Evolutionary conservation across 805 yeast genomes (phyloP).

Genomic region (Millerozyma acaciae): DNA sequence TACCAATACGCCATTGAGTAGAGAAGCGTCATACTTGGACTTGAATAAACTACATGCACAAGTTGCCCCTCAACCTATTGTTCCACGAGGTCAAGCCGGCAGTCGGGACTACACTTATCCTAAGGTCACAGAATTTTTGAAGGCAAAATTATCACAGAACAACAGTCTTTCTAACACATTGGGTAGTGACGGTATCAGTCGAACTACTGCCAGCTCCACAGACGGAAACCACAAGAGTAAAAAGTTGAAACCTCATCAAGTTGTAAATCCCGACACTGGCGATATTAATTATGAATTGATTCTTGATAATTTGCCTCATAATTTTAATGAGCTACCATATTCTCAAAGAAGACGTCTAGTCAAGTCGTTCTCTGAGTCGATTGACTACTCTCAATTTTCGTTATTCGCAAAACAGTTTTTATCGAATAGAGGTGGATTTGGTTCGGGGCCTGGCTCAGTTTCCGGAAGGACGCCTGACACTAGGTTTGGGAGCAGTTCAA

Average conservation of each 20-base stretch:
- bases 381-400: constrained; percentile 43
- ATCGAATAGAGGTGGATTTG: constrained; percentile 16
- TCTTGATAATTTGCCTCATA: constrained; percentile 45
- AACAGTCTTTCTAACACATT: constrained; percentile 1
- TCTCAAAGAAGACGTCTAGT: constrained; percentile 53
- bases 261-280: constrained; percentile 18
- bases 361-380: constrained; percentile 32
- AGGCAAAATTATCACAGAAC: constrained; percentile 13
- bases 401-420: constrained; percentile 35
- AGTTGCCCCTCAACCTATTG: constrained; percentile 42
- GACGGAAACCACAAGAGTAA: constrained; percentile 17
- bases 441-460: constrained; percentile 17
- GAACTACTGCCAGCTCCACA: constrained; percentile 8
- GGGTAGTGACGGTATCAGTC: constrained; percentile 1
- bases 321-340: constrained; percentile 55
- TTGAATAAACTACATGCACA: constrained; percentile 39
- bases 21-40: constrained; percentile 37
- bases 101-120: constrained; percentile 14
- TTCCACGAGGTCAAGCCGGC: constrained; percentile 9
- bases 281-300: constrained; percentile 38
- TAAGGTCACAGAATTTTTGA: constrained; percentile 22
- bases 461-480: constrained; percentile 18
- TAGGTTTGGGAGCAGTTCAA: constrained; percentile 26
- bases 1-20: constrained; percentile 26
- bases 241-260: constrained; percentile 20